Percentiles rank a stretch among this genome's conserved stretches.
Evolutionary conservation across 2,329 filamentous ascomycete species (phyloP).

Genomic region (Passalora sequoiae): DNA sequence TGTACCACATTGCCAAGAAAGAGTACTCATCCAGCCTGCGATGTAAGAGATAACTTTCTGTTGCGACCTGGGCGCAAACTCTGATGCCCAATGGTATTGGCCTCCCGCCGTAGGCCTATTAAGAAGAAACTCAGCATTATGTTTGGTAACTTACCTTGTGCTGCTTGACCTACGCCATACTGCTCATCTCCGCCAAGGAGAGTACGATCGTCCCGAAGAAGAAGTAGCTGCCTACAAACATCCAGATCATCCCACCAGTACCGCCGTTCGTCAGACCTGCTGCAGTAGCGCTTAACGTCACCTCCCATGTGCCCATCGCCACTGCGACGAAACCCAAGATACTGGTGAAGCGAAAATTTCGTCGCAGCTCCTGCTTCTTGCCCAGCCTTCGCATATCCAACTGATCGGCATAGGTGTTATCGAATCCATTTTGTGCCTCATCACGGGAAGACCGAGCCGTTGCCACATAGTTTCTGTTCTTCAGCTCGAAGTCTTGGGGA

Average conservation of each 20-base stretch:
- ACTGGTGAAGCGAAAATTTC: constrained; percentile 21
- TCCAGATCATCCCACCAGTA: constrained; percentile 20
- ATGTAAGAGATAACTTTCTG: constrained; percentile 29
- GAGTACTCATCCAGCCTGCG: constrained; percentile 18
- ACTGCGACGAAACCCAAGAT: constrained; percentile 28
- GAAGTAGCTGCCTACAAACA: constrained; percentile 16
- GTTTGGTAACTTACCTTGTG: no score
- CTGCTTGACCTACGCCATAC: constrained; percentile 20
- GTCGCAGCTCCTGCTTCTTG: constrained; percentile 19
- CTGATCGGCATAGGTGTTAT: constrained; percentile 7
- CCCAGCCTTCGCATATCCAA: constrained; percentile 20
- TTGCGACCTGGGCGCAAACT: constrained; percentile 23
- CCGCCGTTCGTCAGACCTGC: constrained; percentile 19
- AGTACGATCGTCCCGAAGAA: constrained; percentile 19
- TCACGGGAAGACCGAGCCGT: neutral
- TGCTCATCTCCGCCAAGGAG: constrained; percentile 24
- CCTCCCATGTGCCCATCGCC: constrained; percentile 29
- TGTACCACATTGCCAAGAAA: constrained; percentile 16
- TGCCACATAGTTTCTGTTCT: neutral
- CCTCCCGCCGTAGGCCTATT: constrained; percentile 25
- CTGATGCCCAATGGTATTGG: constrained; percentile 20
- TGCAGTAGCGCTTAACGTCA: constrained; percentile 10
- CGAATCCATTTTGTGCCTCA: neutral
- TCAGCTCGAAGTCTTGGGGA: constrained; percentile 7
- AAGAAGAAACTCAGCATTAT: constrained; percentile 19